These are phyloP conservation scores for Coniochaeta hoffmannii DNA, from an alignment of 2,329 filamentous ascomycete species.

Conservation along the genomic window DNA sequence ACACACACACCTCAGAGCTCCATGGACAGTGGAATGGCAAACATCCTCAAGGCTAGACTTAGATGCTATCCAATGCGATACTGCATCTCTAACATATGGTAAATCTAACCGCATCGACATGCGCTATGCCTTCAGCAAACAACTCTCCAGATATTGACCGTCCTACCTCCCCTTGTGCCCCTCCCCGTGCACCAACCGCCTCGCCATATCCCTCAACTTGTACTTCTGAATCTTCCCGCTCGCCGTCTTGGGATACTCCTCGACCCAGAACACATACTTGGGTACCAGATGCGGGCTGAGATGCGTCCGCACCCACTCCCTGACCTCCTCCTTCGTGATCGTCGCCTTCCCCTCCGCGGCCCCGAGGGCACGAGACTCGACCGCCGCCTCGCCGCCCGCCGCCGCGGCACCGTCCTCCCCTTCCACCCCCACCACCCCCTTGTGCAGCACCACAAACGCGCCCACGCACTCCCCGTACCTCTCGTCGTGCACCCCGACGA, in stretches of 20 bases:
- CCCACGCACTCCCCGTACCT: conserved; percentile 81
- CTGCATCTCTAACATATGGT: too few species aligned
- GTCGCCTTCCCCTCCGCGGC: conserved; percentile 26
- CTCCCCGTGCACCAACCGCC: conserved; percentile 18
- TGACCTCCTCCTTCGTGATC: conserved; percentile 48
- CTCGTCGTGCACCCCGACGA: conserved; percentile 77
- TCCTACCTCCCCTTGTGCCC: background rate
- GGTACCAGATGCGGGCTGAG: conserved; percentile 74
- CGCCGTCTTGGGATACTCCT: conserved; percentile 86
- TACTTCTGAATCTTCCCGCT: conserved; percentile 98
- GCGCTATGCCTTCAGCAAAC: too few species aligned
- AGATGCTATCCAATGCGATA: too few species aligned
- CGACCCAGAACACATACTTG: conserved; percentile 81
- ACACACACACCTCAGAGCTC: too few species aligned
- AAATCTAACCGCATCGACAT: too few species aligned
- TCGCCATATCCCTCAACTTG: conserved; percentile 63
- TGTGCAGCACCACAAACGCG: conserved; percentile 64
- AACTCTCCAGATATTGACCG: background rate
- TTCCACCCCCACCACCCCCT: conserved; percentile 21
- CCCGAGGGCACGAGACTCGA: conserved; percentile 5
- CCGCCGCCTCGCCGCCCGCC: conserved; percentile 10
- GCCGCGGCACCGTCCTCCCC: conserved; percentile 16
- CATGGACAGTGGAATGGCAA: too few species aligned
- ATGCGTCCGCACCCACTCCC: conserved; percentile 62
- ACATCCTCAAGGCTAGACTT: too few species aligned